Percentiles rank a stretch among this genome's conserved stretches.
phyloP scores from a whole-genome alignment of 2,329 filamentous ascomycete species.

The Botrytis aclada region DNA sequence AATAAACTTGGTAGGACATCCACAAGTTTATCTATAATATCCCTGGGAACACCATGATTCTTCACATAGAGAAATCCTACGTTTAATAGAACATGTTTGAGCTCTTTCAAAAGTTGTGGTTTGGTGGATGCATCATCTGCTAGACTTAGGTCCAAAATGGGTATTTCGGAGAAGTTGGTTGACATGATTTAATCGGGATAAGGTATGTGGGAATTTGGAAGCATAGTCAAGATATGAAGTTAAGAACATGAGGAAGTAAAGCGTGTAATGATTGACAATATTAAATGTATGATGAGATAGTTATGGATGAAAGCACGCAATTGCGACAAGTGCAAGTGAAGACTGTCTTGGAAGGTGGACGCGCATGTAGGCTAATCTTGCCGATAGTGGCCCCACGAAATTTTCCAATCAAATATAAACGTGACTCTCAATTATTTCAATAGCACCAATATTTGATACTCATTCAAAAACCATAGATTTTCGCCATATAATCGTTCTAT shows the following conservation, averaged over 20 bases:
- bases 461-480: not conserved
- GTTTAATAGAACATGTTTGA: slow-evolving; percentile 12
- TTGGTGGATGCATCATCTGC: slow-evolving; percentile 6
- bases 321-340: not conserved
- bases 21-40: slow-evolving; percentile 1
- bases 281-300: not conserved
- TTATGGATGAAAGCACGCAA: not conserved
- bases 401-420: not conserved
- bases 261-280: not conserved
- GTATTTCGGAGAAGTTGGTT: slow-evolving; percentile 15
- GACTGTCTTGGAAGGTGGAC: not conserved
- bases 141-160: slow-evolving; percentile 9
- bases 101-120: slow-evolving; percentile 8
- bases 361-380: not conserved
- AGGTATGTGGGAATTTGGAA: too few species aligned
- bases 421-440: too few species aligned
- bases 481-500: too few species aligned
- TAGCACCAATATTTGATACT: not conserved
- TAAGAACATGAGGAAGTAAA: too few species aligned
- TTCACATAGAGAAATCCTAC: slow-evolving; percentile 15
- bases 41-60: slow-evolving; percentile 1
- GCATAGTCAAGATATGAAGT: not conserved
- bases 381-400: not conserved
- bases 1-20: slow-evolving; percentile 7
- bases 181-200: not conserved